phyloP scores from a whole-genome alignment of 805 yeast genomes.

The Priceomyces fermenticarens region DNA sequence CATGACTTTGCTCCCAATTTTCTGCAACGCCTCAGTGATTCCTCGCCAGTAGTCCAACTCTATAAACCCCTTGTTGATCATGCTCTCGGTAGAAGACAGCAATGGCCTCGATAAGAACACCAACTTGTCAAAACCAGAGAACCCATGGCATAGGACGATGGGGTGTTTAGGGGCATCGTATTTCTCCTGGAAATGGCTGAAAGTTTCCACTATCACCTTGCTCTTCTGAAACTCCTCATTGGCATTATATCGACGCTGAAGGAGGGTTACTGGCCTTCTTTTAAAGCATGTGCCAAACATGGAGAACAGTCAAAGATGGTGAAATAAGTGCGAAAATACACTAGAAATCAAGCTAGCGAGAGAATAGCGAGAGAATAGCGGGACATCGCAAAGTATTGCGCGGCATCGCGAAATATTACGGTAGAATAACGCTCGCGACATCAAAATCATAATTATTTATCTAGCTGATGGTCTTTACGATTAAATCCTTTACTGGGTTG shows the following conservation, averaged over 20 bases:
- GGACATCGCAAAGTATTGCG: too few relatives aligned
- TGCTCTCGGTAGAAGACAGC: slow-evolving; percentile 4
- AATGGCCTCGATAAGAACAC: slow-evolving; percentile 17
- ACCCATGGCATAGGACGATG: slow-evolving; percentile 80
- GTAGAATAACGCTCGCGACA: too few relatives aligned
- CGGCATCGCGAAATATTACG: too few relatives aligned
- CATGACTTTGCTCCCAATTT: slow-evolving; percentile 63
- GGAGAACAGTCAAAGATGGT: too few relatives aligned
- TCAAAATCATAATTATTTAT: too few relatives aligned
- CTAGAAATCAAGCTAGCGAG: too few relatives aligned
- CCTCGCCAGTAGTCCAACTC: slow-evolving; percentile 81
- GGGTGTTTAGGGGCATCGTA: slow-evolving; percentile 68
- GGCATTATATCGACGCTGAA: too few relatives aligned
- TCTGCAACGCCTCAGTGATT: slow-evolving; percentile 56
- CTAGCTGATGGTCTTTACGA: slow-evolving; percentile 49
- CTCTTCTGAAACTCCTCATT: not conserved
- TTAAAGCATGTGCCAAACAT: too few relatives aligned
- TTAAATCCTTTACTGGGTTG: slow-evolving; percentile 62
- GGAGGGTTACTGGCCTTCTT: too few relatives aligned
- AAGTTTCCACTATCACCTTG: slow-evolving; percentile 26
- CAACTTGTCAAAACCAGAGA: slow-evolving; percentile 71
- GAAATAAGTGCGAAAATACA: too few relatives aligned
- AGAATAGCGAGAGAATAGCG: too few relatives aligned
- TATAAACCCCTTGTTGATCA: slow-evolving; percentile 25
- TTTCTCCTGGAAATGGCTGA: slow-evolving; percentile 25